phyloP scores from a whole-genome alignment of 2,329 filamentous ascomycete genomes.

The Aspergillus awamori region DNA sequence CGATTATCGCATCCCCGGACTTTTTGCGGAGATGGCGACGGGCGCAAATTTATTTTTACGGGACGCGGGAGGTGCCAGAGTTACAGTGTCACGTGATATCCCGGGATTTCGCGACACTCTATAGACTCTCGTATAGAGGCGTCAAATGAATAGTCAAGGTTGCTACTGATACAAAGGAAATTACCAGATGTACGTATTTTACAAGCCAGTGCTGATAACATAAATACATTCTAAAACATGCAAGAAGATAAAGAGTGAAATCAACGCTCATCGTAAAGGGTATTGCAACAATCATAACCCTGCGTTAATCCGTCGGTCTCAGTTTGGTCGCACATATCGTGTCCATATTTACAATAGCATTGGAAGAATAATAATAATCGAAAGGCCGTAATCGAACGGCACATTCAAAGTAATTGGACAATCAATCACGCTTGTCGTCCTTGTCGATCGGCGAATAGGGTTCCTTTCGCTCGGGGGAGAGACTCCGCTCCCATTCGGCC shows the following conservation, averaged over 20 bases:
- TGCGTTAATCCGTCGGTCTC: constrained; percentile 33
- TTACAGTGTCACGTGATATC: constrained; percentile 29
- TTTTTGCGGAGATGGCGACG: constrained; percentile 35
- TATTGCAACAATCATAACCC: constrained; percentile 36
- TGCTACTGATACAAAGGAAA: too few relatives aligned
- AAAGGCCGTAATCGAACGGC: neutral
- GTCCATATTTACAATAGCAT: constrained; percentile 26
- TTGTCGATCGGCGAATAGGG: constrained; percentile 27
- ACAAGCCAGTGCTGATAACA: neutral
- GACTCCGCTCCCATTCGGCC: constrained; percentile 85
- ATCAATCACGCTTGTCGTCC: constrained; percentile 37
- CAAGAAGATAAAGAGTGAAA: constrained; percentile 20
- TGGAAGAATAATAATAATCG: neutral
- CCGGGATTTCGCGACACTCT: neutral
- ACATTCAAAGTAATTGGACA: neutral
- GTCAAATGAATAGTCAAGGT: too few relatives aligned
- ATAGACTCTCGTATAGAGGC: too few relatives aligned
- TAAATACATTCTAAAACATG: neutral
- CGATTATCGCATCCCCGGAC: constrained; percentile 11
- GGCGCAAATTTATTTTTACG: constrained; percentile 40
- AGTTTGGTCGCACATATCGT: constrained; percentile 19
- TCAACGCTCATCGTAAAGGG: constrained; percentile 34
- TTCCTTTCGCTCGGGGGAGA: constrained; percentile 51
- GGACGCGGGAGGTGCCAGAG: constrained; percentile 16
- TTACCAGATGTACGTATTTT: neutral